phyloP scores from a whole-genome alignment of 2,329 filamentous ascomycete genomes.

The Talaromyces funiculosus region DNA sequence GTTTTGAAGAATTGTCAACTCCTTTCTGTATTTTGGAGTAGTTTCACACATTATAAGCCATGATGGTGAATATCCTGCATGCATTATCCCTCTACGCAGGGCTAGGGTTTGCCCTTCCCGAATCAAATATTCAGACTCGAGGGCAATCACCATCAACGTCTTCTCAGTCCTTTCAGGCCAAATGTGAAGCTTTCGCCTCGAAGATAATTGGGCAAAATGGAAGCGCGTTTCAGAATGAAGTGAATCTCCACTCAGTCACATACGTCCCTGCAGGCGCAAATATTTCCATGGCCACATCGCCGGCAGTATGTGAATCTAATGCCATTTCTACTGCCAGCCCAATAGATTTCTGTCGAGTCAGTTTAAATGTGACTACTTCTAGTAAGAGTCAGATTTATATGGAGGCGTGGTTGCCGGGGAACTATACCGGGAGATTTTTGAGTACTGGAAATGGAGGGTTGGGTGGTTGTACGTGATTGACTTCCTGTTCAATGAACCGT shows the following conservation, averaged over 20 bases:
- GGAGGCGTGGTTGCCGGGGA: slow-evolving; percentile 45
- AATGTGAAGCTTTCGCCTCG: not conserved
- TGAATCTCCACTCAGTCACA: not conserved
- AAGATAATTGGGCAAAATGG: not conserved
- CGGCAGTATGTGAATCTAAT: not conserved
- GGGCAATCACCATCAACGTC: not conserved
- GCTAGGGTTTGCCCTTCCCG: not conserved
- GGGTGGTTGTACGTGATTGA: not conserved
- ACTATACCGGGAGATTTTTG: slow-evolving; percentile 44
- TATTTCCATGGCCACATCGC: not conserved
- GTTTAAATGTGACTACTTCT: slow-evolving; percentile 39
- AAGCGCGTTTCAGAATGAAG: not conserved
- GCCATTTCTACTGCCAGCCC: not conserved
- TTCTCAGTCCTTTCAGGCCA: not conserved
- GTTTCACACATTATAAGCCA: not conserved
- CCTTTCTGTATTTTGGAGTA: not conserved
- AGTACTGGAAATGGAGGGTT: slow-evolving; percentile 46
- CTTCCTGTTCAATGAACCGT: not conserved
- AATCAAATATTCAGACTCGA: not conserved
- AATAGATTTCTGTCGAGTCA: slow-evolving; percentile 35
- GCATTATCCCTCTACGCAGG: not conserved
- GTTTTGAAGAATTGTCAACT: no score
- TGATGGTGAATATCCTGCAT: no score
- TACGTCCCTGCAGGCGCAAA: not conserved
- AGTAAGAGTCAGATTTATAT: slow-evolving; percentile 42